phyloP scores from a whole-genome alignment of 2,329 filamentous ascomycete genomes.

The Aspergillus sp. region DNA sequence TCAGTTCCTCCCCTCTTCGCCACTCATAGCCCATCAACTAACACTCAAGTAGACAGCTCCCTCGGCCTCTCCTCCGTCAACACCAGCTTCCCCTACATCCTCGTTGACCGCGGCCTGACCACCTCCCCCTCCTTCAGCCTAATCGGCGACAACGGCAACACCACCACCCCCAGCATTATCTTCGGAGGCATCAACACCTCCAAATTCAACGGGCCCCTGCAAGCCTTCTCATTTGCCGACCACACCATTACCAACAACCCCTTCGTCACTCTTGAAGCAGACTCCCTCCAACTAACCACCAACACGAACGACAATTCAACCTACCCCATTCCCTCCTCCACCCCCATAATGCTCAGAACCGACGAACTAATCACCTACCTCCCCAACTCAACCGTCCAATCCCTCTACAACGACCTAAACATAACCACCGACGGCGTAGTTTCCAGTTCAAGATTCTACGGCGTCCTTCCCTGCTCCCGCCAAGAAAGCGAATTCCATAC shows the following conservation, averaged over 20 bases:
- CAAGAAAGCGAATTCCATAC: conserved; percentile 3
- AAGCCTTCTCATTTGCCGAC: conserved; percentile 5
- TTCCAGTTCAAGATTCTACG: background rate
- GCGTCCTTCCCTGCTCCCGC: conserved; percentile 4
- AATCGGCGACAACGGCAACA: background rate
- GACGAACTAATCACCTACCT: background rate
- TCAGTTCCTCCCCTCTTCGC: background rate
- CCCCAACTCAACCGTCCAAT: conserved; percentile 1
- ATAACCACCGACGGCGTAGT: background rate
- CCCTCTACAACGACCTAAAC: conserved; percentile 8
- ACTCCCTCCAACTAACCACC: background rate
- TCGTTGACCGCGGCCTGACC: conserved; percentile 6
- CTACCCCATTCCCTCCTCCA: background rate
- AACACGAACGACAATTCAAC: background rate
- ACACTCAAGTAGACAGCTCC: conserved; percentile 1
- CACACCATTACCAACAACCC: background rate
- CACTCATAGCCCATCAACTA: background rate
- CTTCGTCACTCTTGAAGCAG: background rate
- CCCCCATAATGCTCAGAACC: background rate
- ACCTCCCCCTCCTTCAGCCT: conserved; percentile 9
- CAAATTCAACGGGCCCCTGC: conserved; percentile 8
- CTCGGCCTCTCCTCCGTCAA: conserved; percentile 1
- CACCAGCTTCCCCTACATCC: conserved; percentile 8
- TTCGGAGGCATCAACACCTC: conserved; percentile 12
- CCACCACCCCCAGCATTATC: background rate